A percentile compares a stretch with the other conserved stretches of the same genome.
Evolutionary conservation across 768 basidiomycete genomes (phyloP).

Genomic region (Suillus ampliporus): DNA sequence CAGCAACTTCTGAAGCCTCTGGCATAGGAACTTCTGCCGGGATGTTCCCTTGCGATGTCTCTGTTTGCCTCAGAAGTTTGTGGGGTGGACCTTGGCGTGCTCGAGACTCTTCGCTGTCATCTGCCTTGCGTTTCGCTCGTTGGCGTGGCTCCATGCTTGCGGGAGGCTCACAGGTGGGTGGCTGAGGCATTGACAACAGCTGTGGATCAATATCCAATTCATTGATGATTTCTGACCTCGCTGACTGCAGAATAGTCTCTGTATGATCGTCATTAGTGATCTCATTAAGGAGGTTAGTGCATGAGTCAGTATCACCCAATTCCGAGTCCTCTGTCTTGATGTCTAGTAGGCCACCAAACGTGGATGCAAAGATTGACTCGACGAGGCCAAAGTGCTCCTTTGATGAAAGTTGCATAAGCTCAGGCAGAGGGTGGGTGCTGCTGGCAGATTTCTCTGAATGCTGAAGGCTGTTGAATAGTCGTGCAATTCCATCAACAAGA

Average conservation of each 20-base stretch:
- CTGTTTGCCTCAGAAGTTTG: too few relatives aligned
- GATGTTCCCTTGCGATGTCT: too few relatives aligned
- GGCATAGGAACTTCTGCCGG: too few relatives aligned
- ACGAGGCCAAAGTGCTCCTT: neutral
- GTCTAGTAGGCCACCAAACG: neutral
- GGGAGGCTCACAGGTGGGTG: neutral
- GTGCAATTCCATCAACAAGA: constrained; percentile 23
- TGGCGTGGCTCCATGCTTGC: neutral
- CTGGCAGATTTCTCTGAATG: neutral
- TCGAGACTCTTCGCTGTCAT: neutral
- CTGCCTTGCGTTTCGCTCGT: neutral
- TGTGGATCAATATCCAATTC: constrained; percentile 8
- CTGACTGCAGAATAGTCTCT: neutral
- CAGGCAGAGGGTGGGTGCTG: neutral
- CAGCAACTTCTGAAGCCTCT: too few relatives aligned
- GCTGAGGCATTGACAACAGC: constrained; percentile 1
- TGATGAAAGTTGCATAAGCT: neutral
- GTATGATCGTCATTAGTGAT: neutral
- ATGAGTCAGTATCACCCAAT: constrained; percentile 35
- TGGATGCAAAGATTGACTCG: neutral
- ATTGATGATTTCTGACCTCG: neutral
- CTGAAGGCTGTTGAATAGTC: constrained; percentile 19
- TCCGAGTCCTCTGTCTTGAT: constrained; percentile 15
- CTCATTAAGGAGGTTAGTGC: neutral
- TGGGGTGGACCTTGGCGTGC: too few relatives aligned